Percentiles rank a stretch among this genome's conserved stretches.
Evolutionary conservation across 2,329 filamentous ascomycete species (phyloP).

Genomic region (Aurifilum marmelostoma): DNA sequence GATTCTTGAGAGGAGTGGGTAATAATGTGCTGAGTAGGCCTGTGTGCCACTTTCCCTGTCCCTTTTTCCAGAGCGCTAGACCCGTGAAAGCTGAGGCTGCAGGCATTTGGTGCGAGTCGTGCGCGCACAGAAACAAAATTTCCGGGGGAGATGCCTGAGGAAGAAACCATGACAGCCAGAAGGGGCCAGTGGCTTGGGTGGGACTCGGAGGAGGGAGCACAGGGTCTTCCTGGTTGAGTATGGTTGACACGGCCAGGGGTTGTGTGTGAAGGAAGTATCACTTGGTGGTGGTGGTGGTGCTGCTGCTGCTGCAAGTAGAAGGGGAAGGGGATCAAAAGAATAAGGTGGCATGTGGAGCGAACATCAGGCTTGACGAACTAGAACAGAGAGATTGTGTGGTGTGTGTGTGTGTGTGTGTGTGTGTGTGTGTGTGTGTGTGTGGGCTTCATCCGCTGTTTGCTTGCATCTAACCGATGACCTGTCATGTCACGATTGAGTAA

Average conservation of each 20-base stretch:
- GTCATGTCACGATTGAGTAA: neutral
- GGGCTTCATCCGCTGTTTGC: neutral
- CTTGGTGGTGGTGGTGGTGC: too few species aligned
- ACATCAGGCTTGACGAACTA: neutral
- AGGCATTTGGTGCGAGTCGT: neutral
- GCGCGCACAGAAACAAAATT: neutral
- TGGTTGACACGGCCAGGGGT: neutral
- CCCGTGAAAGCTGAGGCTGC: neutral
- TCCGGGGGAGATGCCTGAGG: neutral
- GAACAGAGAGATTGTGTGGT: neutral
- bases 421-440: too few species aligned
- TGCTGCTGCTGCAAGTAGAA: neutral
- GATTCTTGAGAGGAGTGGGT: conserved; percentile 4
- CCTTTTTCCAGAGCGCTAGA: neutral
- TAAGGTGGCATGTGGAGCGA: neutral
- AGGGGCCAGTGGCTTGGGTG: neutral
- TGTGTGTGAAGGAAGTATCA: neutral
- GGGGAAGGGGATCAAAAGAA: neutral
- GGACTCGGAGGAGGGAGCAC: neutral
- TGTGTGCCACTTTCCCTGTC: neutral
- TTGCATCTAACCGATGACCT: conserved; percentile 5
- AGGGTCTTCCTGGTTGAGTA: neutral
- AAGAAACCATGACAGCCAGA: neutral
- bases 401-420: too few species aligned
- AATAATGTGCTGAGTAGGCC: neutral